phyloP scores from a whole-genome alignment of 805 yeast genomes.

The Pichia rugopelliculosa region DNA sequence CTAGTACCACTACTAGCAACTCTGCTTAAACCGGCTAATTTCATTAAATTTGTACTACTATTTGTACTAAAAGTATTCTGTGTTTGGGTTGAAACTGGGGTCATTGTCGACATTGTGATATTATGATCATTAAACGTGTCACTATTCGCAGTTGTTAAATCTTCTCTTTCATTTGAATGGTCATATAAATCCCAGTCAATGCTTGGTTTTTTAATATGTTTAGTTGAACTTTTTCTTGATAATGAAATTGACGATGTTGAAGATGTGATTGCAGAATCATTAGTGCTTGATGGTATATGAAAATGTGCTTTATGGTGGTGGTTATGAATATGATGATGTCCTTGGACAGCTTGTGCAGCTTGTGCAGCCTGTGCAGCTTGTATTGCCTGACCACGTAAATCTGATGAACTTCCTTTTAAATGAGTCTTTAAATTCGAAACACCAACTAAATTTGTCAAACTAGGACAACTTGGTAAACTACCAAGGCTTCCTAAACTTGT shows the following conservation, averaged over 20 bases:
- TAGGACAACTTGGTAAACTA: too few species aligned
- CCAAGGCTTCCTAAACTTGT: too few species aligned
- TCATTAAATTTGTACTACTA: neutral
- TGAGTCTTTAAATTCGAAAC: constrained; percentile 3
- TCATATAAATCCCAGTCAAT: constrained; percentile 16
- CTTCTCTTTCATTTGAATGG: constrained; percentile 2
- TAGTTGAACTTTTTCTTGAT: constrained; percentile 9
- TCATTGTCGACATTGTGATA: too few species aligned
- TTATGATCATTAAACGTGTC: neutral
- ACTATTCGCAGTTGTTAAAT: neutral
- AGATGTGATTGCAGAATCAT: constrained; percentile 1
- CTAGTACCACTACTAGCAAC: neutral
- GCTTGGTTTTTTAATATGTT: constrained; percentile 14
- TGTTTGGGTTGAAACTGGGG: neutral
- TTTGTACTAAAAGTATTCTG: neutral
- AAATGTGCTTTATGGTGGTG: neutral
- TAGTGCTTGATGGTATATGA: constrained; percentile 3
- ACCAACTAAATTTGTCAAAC: neutral
- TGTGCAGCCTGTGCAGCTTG: neutral
- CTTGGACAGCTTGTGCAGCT: neutral
- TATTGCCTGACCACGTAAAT: constrained; percentile 9
- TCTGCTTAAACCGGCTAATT: neutral
- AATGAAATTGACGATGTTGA: constrained; percentile 7
- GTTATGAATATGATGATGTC: neutral
- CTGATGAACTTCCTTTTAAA: constrained; percentile 10